A percentile compares a stretch with the other conserved stretches of the same genome.
Evolutionary conservation across 495 filamentous ascomycete genomes (phyloP).

Genomic region (Penicillium angulare): DNA sequence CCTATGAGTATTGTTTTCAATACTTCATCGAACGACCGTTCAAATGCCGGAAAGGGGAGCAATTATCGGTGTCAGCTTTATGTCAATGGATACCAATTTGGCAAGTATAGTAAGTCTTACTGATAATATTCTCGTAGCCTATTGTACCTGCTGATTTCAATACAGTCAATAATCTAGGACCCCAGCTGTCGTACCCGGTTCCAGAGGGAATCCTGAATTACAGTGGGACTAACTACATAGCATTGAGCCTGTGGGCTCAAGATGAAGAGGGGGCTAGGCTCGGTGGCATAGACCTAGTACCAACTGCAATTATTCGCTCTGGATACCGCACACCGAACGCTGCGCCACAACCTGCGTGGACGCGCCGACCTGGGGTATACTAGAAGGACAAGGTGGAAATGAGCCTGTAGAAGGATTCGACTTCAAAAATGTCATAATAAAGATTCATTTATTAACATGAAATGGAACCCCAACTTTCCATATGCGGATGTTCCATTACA

Average conservation of each 20-base stretch:
- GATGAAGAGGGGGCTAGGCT: constrained; percentile 57
- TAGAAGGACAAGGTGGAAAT: too few species aligned
- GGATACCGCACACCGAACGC: constrained; percentile 8
- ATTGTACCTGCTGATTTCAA: background rate
- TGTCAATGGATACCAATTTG: constrained; percentile 71
- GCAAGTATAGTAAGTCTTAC: constrained; percentile 48
- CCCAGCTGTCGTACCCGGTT: constrained; percentile 68
- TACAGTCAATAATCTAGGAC: constrained; percentile 61
- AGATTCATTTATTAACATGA: too few species aligned
- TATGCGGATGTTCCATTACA: too few species aligned
- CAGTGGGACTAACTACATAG: constrained; percentile 59
- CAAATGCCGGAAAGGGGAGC: too few species aligned
- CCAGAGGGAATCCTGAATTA: constrained; percentile 69
- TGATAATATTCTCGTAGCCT: background rate
- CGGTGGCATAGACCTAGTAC: constrained; percentile 48
- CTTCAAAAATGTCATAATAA: too few species aligned
- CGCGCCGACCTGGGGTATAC: constrained; percentile 2
- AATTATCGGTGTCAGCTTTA: constrained; percentile 56
- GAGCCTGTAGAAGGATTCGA: too few species aligned
- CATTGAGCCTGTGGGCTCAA: constrained; percentile 62
- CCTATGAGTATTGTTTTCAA: constrained; percentile 59
- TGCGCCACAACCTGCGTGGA: constrained; percentile 9
- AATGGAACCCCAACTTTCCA: too few species aligned
- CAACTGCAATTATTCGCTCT: constrained; percentile 8
- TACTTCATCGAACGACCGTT: background rate